Base-by-base conservation (phyloP, 78 protist genomes). In the Polysphondylium violaceum region DNA sequence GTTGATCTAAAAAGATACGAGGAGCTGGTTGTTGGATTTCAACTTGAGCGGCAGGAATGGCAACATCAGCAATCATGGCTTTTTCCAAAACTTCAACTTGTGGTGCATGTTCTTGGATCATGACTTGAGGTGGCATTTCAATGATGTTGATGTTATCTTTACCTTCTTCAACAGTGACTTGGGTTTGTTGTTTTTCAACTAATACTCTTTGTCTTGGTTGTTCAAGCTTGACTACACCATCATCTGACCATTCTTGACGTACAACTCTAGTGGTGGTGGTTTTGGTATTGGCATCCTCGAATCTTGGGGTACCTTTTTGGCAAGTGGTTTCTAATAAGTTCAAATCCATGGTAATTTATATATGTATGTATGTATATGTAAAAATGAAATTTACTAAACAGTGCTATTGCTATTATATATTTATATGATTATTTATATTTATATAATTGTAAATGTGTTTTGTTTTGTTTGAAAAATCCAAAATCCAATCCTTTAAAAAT, bases 11-110 rank as follows among this genome's bases (percentile, higher is more conserved):
- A 63, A 69, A 83, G 16, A 83, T 65, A 31, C 79, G 31, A 41
- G 91, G 91, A 55, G 91, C 76, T 69, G 91, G 91, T 56, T 81
- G 91, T 41, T 69, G 50, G 43, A 83, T 83, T 19, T 83, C 91
- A 50, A 83, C 91, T 59, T 69, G 91, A 2, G 91, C 91, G 27
- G 91, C 60, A 58, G 91, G 91, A 14, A 83, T 40, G 6, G 41
- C 43, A 17, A 83, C 74, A 19, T 83, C 91, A 31, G 91, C 91
- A 58, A 19, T 41, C 11, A 83, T 17, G 1, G 67, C 25, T 36
- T 65, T 78, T 53, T 83, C 78, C 29, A 38, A 16, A 58, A 65
- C 73, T 31, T 83, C 79, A 19, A 83, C 41, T 31, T 40, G 43
- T 21, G 88, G 69, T 11, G 72, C 79, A 47, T 69, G 67, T 61